Percentiles rank a stretch among this genome's conserved stretches.
Conservation (phyloP, 164 flowering plant genomes). For the Dillenia suffruticosa region DNA sequence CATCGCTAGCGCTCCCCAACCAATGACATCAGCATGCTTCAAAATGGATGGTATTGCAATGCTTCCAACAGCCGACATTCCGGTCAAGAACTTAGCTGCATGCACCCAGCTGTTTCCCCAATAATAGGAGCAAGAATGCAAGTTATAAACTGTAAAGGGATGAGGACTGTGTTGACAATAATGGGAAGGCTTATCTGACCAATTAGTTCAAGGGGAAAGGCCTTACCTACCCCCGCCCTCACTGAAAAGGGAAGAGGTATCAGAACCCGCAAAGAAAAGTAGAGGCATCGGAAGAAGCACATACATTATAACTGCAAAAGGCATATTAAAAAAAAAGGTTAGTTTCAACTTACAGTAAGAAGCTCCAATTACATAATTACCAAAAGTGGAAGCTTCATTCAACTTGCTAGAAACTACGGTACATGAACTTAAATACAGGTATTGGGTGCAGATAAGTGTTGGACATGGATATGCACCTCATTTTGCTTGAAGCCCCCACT, state of each 20-base stretch:
- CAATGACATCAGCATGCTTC: conserved; percentile 89
- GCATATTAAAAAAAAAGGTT: conserved; percentile 6
- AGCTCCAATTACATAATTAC: neutral
- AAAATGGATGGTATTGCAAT: conserved; percentile 85
- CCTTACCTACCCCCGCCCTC: conserved; percentile 54
- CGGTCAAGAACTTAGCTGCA: conserved; percentile 87
- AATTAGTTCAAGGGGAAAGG: neutral
- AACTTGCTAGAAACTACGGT: neutral
- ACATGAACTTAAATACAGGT: neutral
- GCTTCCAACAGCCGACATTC: conserved; percentile 83
- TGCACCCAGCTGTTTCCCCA: conserved; percentile 62
- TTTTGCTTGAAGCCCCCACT: too few species aligned
- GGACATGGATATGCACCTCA: too few species aligned
- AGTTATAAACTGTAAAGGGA: neutral
- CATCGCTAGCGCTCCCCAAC: conserved; percentile 88
- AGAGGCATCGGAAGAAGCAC: conserved; percentile 90
- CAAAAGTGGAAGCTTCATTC: too few species aligned
- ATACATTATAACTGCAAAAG: conserved; percentile 69
- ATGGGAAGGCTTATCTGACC: neutral
- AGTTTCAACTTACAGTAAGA: neutral
- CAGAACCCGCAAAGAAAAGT: conserved; percentile 65
- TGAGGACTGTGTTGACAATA: too few species aligned
- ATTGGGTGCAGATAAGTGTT: neutral
- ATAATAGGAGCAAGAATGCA: conserved; percentile 2
- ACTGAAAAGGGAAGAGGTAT: conserved; percentile 39